Percentiles rank a stretch among this genome's conserved stretches.
Evolutionary conservation across 371 early-diverging fungal genomes (phyloP).

Genomic region (Haplosporangium sp.): DNA sequence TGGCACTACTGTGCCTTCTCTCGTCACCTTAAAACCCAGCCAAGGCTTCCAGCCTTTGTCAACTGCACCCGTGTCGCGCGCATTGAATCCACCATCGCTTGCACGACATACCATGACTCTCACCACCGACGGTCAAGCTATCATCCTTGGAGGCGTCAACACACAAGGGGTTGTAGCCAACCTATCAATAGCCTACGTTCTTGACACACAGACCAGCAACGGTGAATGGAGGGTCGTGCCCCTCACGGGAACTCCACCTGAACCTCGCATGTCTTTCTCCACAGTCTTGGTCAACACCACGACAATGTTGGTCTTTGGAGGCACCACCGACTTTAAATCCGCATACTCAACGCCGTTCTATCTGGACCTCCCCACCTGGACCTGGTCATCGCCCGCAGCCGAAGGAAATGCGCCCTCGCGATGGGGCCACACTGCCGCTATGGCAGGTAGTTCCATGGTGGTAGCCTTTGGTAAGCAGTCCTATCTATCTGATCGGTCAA

Average conservation of each 20-base stretch:
- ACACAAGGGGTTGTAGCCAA: slow-evolving; percentile 34
- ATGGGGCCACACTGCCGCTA: slow-evolving; percentile 48
- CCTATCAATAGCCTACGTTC: slow-evolving; percentile 29
- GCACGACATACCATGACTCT: slow-evolving; percentile 51
- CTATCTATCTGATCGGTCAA: neutral
- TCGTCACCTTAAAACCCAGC: slow-evolving; percentile 26
- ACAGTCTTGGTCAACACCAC: slow-evolving; percentile 41
- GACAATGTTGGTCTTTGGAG: slow-evolving; percentile 49
- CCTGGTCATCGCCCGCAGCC: slow-evolving; percentile 42
- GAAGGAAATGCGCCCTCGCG: slow-evolving; percentile 34
- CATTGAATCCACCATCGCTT: slow-evolving; percentile 27
- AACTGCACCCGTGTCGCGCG: slow-evolving; percentile 28
- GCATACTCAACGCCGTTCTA: slow-evolving; percentile 30
- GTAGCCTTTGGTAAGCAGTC: slow-evolving; percentile 46
- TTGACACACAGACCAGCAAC: slow-evolving; percentile 28
- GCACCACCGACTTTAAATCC: slow-evolving; percentile 28
- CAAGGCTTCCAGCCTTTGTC: slow-evolving; percentile 22
- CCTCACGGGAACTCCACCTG: slow-evolving; percentile 29
- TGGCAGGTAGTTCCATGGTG: slow-evolving; percentile 32
- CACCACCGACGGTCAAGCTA: slow-evolving; percentile 35
- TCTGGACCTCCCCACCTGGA: slow-evolving; percentile 48
- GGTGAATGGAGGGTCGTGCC: slow-evolving; percentile 24
- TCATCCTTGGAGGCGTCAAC: slow-evolving; percentile 41
- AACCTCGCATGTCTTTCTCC: slow-evolving; percentile 50
- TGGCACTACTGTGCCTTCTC: slow-evolving; percentile 22